phyloP scores from a whole-genome alignment of 2,329 filamentous ascomycete genomes.

The Aureobasidium sp. region DNA sequence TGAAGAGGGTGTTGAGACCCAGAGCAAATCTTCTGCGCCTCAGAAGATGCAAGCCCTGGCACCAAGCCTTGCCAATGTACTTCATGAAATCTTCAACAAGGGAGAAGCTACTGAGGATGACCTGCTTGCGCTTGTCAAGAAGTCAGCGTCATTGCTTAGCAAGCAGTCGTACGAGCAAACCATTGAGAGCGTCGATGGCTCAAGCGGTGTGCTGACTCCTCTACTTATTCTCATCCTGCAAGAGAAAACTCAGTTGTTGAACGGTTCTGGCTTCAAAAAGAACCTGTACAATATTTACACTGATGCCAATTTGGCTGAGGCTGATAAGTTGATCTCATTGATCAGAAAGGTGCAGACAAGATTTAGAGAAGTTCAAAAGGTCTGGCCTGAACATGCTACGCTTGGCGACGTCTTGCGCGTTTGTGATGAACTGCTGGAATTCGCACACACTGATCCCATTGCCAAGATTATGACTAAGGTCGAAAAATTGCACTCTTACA shows the following conservation, averaged over 20 bases:
- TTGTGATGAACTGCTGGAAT: conserved; percentile 67
- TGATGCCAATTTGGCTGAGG: conserved; percentile 69
- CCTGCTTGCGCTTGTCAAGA: conserved; percentile 21
- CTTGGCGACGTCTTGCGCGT: conserved; percentile 69
- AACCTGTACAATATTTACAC: conserved; percentile 78
- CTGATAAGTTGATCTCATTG: conserved; percentile 63
- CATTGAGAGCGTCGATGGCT: background rate
- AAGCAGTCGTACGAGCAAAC: background rate
- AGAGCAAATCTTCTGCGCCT: background rate
- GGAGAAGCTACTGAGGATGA: conserved; percentile 7
- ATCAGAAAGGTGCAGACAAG: conserved; percentile 61
- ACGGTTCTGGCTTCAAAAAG: conserved; percentile 17
- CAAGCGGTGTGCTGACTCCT: conserved; percentile 6
- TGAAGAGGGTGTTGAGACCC: conserved; percentile 25
- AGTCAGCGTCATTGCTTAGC: conserved; percentile 10
- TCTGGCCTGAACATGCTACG: conserved; percentile 68
- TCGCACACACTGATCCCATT: conserved; percentile 74
- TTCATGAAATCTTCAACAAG: conserved; percentile 20
- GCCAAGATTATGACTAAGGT: conserved; percentile 79
- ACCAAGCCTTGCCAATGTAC: conserved; percentile 21
- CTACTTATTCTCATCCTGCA: conserved; percentile 30
- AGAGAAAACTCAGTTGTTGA: conserved; percentile 26
- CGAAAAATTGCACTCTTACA: conserved; percentile 75
- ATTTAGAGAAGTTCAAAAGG: conserved; percentile 61
- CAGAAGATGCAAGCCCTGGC: conserved; percentile 22